Evolutionary conservation across 2,329 filamentous ascomycete species (phyloP).

Genomic region (Cadophora sp.): DNA sequence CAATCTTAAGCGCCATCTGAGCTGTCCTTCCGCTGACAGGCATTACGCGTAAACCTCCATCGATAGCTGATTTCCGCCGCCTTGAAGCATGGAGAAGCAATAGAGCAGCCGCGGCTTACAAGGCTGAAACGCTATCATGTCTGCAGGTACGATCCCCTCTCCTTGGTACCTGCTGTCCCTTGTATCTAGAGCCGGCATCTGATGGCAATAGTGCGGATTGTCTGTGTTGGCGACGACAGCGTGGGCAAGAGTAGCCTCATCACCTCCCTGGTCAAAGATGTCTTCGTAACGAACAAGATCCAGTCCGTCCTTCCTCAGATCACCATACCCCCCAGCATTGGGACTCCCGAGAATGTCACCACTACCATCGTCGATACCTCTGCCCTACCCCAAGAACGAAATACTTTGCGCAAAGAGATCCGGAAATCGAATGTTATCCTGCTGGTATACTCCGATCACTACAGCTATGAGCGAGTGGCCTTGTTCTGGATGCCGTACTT

Average conservation of each 20-base stretch:
- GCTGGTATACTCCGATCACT: slow-evolving; percentile 96
- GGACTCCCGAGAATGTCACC: slow-evolving; percentile 94
- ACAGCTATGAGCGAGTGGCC: slow-evolving; percentile 96
- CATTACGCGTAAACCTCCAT: background rate
- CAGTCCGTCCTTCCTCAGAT: slow-evolving; percentile 94
- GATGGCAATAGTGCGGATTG: slow-evolving; percentile 76
- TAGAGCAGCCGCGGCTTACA: slow-evolving; percentile 34
- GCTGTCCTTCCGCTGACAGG: background rate
- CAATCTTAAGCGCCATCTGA: slow-evolving; percentile 11
- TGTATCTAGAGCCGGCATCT: background rate
- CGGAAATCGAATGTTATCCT: slow-evolving; percentile 97
- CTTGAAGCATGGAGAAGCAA: slow-evolving; percentile 26
- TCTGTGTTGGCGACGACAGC: slow-evolving; percentile 92
- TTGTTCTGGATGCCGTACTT: slow-evolving; percentile 99
- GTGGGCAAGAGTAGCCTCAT: slow-evolving; percentile 95
- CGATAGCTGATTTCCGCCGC: background rate
- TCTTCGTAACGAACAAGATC: slow-evolving; percentile 95
- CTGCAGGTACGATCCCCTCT: slow-evolving; percentile 38
- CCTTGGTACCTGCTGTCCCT: background rate
- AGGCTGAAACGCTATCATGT: slow-evolving; percentile 42
- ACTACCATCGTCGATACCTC: slow-evolving; percentile 98
- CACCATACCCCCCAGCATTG: slow-evolving; percentile 90
- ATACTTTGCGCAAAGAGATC: slow-evolving; percentile 89
- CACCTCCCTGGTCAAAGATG: slow-evolving; percentile 94
- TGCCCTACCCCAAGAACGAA: slow-evolving; percentile 90